Base-by-base conservation (phyloP, 2,329 filamentous ascomycete genomes). In the Arthrobotrys megalospora region DNA sequence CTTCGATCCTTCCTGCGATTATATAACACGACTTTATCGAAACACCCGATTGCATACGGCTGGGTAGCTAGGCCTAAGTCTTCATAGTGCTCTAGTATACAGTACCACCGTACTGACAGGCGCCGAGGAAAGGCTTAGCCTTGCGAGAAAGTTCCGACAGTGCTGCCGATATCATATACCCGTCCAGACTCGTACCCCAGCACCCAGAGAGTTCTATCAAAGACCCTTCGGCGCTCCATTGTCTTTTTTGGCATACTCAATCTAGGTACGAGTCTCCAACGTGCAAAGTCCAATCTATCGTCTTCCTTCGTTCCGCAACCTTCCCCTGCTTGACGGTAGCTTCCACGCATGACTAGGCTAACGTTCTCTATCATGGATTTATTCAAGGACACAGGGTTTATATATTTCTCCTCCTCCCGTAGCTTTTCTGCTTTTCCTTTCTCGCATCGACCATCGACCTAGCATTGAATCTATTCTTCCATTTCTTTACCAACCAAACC, bases 331-430 rank as follows among this genome's bases (percentile, higher is more conserved):
- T 8, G 19, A 60, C 65, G 58, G 72, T 36, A 60, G 55, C 58
- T 76, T 76, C 72, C 45, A 76, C 53, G 55, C 63, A 64, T 70
- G 34, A 65, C 55, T 21, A 76, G 71, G 72, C 72, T 76, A 69
- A 76, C 71, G 11, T 38, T 8, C 19, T 68, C 16, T 32, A 50
- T 64, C 65, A 66, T 76, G 55, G 28, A 43, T 36, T 6, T 50
- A 3, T 60, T 47, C 21, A 60, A 47, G 62, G 32, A 45, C 16
- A 47, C 41, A 47, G 28, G 16, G n/a, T 14, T 38, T 48, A 65
- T 70, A 76, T 70, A 76, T 50, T 8, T 64, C 52, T 47, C 38
- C 43, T 58, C 48, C 50, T 38, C 21, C 32, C 10, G 45, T 21
- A 36, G 8, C 28, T 66, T 55, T 45, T 28, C 38, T 62, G 45